Evolutionary conservation across 2,329 filamentous ascomycete species (phyloP), one percentile per base, ranked within the genome.

Genomic region (Pseudogymnoascus sp.): DNA sequence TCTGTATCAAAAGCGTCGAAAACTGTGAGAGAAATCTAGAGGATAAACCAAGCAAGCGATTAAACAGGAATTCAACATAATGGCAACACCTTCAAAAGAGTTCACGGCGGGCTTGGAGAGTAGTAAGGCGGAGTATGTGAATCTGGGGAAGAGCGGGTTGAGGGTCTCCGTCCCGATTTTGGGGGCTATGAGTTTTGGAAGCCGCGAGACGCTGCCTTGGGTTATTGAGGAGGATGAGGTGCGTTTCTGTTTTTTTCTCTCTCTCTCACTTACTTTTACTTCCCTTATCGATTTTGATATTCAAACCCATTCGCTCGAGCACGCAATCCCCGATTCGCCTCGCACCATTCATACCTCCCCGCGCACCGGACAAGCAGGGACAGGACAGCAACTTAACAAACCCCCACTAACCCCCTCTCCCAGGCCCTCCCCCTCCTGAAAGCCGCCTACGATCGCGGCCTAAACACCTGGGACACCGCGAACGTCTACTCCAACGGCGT

Each of bases 161-260:
- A 80, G 80, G 63, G 76, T 87, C 53, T 86, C 84, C 1, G 79
- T 81, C 56, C 81, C 85, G 56, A 83, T 87, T 63, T 75, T 87
- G 44, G 85, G 85, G 0, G 79, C 79, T 65, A 87, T 87, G 84
- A 80, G 77, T 69, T 82, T 84, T 62, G 85, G 85, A 18, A 76
- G 78, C 63, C 70, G 75, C 0, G 71, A 78, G 42, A 80, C 79
- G 68, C 75, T 81, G 63, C 69, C 75, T 5, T 86, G 82, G 82
- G 79, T 79, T 6, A 67, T 84, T 40, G 76, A 80, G 40, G 83
- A 86, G 69, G 80, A 78, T 7, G 77, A 80, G 66, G 35, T 38
- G n/a, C 14, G 35, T 38, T 25, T 25, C 4, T 21, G 2, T 25
- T 25, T 25, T 4, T 1, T 25, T 25, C 23, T 25, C 2, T 3